Evolutionary conservation across 1,284 basidiomycete genomes (phyloP).

Genomic region (Megacollybia platyphylla): DNA sequence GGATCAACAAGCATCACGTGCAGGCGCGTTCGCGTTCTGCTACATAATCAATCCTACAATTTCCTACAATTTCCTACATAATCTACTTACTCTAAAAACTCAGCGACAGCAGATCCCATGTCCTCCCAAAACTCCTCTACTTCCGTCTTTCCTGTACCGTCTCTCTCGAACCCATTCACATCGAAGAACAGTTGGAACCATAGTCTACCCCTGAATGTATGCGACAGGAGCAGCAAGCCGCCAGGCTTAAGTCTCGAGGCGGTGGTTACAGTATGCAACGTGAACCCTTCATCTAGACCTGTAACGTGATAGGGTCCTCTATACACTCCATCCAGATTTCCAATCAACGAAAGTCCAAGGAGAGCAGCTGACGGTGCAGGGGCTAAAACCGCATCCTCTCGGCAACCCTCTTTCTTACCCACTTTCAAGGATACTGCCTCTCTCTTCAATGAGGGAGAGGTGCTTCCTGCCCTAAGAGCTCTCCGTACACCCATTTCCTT

Average conservation of each 20-base stretch:
- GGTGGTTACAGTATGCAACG: slow-evolving; percentile 28
- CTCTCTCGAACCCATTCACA: slow-evolving; percentile 26
- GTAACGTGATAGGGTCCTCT: not conserved
- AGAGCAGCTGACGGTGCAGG: slow-evolving; percentile 23
- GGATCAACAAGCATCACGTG: too few species aligned
- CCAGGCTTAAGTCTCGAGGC: slow-evolving; percentile 33
- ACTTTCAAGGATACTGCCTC: not conserved
- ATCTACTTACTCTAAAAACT: not conserved
- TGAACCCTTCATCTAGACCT: slow-evolving; percentile 4
- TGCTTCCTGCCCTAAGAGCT: slow-evolving; percentile 16
- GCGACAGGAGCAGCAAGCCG: slow-evolving; percentile 31
- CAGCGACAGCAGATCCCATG: not conserved
- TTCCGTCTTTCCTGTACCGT: slow-evolving; percentile 16
- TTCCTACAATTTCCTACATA: too few species aligned
- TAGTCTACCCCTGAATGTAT: slow-evolving; percentile 29
- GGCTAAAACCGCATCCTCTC: slow-evolving; percentile 8
- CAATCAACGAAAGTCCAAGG: slow-evolving; percentile 38
- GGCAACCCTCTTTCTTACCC: not conserved
- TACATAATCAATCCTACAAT: too few species aligned
- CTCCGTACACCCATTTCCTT: slow-evolving; percentile 25
- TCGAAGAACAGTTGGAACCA: slow-evolving; percentile 38
- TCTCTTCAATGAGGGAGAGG: not conserved
- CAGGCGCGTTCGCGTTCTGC: too few species aligned
- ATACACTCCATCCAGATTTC: slow-evolving; percentile 40
- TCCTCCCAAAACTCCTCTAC: not conserved